Percentiles rank a stretch among this genome's conserved stretches.
Conservation (phyloP, 2,329 filamentous ascomycete species). For the Sordariomycetes sp. region DNA sequence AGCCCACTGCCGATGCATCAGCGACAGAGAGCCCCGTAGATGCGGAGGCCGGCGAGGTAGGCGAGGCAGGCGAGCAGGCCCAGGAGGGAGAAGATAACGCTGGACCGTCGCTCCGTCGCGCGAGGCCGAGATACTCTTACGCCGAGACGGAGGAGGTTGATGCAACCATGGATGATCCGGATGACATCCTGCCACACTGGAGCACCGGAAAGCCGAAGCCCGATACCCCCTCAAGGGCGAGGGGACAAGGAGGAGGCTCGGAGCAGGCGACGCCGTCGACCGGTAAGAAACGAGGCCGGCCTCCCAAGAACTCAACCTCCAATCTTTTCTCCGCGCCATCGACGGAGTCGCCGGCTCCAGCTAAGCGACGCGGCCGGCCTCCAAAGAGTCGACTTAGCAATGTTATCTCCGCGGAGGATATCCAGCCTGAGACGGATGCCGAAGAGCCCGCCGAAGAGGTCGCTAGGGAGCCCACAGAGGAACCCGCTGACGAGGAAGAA, state of each 20-base stretch:
- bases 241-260: background rate
- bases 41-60: conserved; percentile 11
- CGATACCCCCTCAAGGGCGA: background rate
- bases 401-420: conserved; percentile 6
- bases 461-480: background rate
- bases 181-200: conserved; percentile 19
- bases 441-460: background rate
- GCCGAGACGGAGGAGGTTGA: conserved; percentile 33
- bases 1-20: background rate
- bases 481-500: background rate
- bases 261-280: conserved; percentile 14
- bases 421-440: conserved; percentile 4
- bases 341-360: conserved; percentile 4
- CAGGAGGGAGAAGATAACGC: conserved; percentile 26
- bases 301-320: conserved; percentile 15
- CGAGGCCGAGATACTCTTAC: conserved; percentile 40
- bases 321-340: background rate
- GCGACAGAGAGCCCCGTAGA: conserved; percentile 7
- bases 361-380: conserved; percentile 8
- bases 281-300: conserved; percentile 15
- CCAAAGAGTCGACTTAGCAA: conserved; percentile 9
- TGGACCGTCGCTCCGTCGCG: conserved; percentile 37
- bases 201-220: background rate
- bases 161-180: conserved; percentile 28
- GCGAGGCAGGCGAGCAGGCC: conserved; percentile 7